phyloP scores from a whole-genome alignment of 2,329 filamentous ascomycete genomes.

The Chaetomium sp. region DNA sequence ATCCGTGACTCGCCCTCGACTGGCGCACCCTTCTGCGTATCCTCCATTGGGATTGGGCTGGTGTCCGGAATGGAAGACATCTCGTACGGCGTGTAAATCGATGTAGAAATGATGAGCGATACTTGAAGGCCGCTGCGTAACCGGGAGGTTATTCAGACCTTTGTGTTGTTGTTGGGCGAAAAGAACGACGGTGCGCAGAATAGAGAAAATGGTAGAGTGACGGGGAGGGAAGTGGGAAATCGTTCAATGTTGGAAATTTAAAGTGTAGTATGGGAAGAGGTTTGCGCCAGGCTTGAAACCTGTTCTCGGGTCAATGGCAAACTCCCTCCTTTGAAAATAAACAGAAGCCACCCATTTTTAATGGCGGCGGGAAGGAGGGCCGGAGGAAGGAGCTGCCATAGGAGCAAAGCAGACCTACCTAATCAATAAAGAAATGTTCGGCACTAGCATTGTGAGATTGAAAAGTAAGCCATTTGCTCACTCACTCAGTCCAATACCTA shows the following conservation, averaged over 20 bases:
- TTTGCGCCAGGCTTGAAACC: background rate
- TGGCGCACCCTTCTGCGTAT: background rate
- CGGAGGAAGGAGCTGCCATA: background rate
- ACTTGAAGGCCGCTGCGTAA: background rate
- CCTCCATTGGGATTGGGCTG: background rate
- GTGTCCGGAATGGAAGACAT: constrained; percentile 18
- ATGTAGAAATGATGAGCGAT: background rate
- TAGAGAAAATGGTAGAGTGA: background rate
- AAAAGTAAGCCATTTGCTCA: background rate
- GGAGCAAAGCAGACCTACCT: background rate
- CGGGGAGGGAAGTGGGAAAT: background rate
- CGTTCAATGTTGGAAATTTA: background rate
- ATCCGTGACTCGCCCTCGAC: background rate
- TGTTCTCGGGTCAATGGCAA: background rate
- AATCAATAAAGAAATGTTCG: background rate
- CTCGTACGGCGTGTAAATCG: background rate
- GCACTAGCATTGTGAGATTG: background rate
- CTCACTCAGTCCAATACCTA: background rate
- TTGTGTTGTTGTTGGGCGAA: background rate
- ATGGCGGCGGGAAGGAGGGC: background rate
- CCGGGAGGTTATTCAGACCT: background rate
- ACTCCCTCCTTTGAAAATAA: background rate
- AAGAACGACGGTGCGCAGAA: background rate
- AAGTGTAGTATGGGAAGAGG: background rate
- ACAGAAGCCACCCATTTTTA: background rate